Evolutionary conservation across 345 rosid genomes (phyloP).

Genomic region (Psidium guajava): DNA sequence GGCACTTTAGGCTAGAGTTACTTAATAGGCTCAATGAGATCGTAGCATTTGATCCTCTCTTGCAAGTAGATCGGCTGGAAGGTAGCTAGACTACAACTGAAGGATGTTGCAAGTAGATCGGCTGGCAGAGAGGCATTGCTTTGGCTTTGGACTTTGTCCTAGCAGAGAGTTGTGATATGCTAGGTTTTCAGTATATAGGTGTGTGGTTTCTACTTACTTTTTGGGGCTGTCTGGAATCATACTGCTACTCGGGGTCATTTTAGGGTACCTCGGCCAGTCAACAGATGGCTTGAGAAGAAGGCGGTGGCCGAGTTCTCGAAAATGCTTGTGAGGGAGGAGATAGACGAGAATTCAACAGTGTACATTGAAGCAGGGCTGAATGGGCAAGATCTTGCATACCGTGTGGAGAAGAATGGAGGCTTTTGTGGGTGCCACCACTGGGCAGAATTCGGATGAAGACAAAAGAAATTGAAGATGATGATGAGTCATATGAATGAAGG

Average conservation of each 20-base stretch:
- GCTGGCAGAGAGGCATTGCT: slow-evolving; percentile 57
- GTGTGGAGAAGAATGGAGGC: slow-evolving; percentile 66
- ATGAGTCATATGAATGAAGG: slow-evolving; percentile 32
- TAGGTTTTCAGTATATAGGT: slow-evolving; percentile 16
- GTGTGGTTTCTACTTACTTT: not conserved
- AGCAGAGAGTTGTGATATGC: slow-evolving; percentile 71
- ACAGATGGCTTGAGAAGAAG: slow-evolving; percentile 87
- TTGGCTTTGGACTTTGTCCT: slow-evolving; percentile 58
- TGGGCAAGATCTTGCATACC: slow-evolving; percentile 33
- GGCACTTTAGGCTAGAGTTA: slow-evolving; percentile 72
- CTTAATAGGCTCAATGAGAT: slow-evolving; percentile 72
- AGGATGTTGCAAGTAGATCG: not conserved
- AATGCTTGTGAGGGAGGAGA: slow-evolving; percentile 71
- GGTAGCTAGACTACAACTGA: slow-evolving; percentile 63
- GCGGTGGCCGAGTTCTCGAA: slow-evolving; percentile 75
- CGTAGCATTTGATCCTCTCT: slow-evolving; percentile 73
- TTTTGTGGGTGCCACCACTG: slow-evolving; percentile 54
- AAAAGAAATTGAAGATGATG: slow-evolving; percentile 61
- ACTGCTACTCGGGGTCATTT: not conserved
- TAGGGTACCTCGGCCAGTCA: slow-evolving; percentile 73
- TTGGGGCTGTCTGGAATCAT: not conserved
- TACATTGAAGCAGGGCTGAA: slow-evolving; percentile 49
- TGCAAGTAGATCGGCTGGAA: slow-evolving; percentile 3
- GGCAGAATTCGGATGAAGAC: slow-evolving; percentile 72
- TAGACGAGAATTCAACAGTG: slow-evolving; percentile 72